These are phyloP conservation scores for Hymenoscyphus infarciens DNA, from an alignment of 2,329 filamentous ascomycete genomes.

Conservation along the genomic window DNA sequence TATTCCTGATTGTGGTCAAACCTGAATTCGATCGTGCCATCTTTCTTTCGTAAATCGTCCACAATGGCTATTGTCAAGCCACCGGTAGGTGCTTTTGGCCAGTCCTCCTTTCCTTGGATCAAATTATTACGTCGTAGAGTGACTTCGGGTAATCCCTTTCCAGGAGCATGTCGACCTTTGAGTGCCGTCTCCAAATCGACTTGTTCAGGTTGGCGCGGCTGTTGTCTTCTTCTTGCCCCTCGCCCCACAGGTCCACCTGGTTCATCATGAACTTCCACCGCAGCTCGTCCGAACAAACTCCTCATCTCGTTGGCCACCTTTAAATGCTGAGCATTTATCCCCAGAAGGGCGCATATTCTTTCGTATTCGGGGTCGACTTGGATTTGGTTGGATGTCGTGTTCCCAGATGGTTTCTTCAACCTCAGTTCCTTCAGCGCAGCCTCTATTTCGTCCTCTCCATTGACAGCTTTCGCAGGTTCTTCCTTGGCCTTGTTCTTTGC, in stretches of 20 bases:
- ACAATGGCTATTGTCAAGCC: slow-evolving; percentile 77
- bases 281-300: slow-evolving; percentile 62
- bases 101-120: slow-evolving; percentile 68
- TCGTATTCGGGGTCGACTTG: slow-evolving; percentile 39
- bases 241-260: slow-evolving; percentile 38
- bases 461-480: slow-evolving; percentile 30
- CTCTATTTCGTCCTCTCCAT: slow-evolving; percentile 61
- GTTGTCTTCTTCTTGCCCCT: slow-evolving; percentile 35
- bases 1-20: slow-evolving; percentile 75
- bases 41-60: slow-evolving; percentile 38
- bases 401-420: slow-evolving; percentile 34
- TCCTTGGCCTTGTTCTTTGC: slow-evolving; percentile 36
- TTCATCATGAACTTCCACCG: slow-evolving; percentile 54
- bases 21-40: slow-evolving; percentile 67
- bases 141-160: slow-evolving; percentile 55
- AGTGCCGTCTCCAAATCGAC: slow-evolving; percentile 39
- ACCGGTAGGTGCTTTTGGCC: slow-evolving; percentile 67
- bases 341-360: slow-evolving; percentile 50
- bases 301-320: slow-evolving; percentile 92
- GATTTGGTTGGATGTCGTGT: slow-evolving; percentile 18
- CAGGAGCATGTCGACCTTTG: slow-evolving; percentile 44
- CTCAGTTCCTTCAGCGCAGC: slow-evolving; percentile 57
- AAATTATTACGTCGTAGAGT: slow-evolving; percentile 62
- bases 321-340: slow-evolving; percentile 67
- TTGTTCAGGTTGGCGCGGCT: slow-evolving; percentile 41